These are phyloP conservation scores for Neoboletus brunneissimus DNA, from an alignment of 768 basidiomycete genomes.

Conservation along the genomic window DNA sequence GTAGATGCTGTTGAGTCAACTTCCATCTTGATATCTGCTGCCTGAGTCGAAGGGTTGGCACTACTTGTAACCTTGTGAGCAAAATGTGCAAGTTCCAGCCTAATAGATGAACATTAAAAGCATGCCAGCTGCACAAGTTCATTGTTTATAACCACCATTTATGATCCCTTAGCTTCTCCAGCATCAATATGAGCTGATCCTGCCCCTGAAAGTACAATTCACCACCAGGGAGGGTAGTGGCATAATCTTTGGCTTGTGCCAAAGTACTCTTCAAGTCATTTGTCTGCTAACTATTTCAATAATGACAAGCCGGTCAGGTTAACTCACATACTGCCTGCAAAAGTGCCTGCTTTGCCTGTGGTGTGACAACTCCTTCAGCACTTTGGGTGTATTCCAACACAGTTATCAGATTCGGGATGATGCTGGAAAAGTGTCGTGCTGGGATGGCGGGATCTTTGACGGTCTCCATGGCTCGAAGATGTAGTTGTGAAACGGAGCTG, in stretches of 20 bases:
- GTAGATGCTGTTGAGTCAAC: constrained; percentile 77
- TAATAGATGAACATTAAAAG: constrained; percentile 23
- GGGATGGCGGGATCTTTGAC: constrained; percentile 32
- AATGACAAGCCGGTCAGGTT: background rate
- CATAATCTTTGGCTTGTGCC: constrained; percentile 57
- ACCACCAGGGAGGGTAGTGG: constrained; percentile 62
- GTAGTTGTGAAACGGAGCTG: background rate
- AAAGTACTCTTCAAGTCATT: constrained; percentile 66
- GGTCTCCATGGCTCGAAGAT: constrained; percentile 6
- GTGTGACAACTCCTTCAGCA: constrained; percentile 50
- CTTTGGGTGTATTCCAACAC: constrained; percentile 61
- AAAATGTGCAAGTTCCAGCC: constrained; percentile 55
- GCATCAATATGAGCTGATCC: constrained; percentile 65
- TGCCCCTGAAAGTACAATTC: constrained; percentile 69
- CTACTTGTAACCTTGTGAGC: constrained; percentile 40
- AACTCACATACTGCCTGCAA: constrained; percentile 55
- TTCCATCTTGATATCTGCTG: constrained; percentile 50
- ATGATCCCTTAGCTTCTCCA: constrained; percentile 58
- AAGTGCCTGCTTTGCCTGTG: constrained; percentile 62
- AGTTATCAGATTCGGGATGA: constrained; percentile 57
- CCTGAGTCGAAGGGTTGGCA: constrained; percentile 24
- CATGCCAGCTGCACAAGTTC: background rate
- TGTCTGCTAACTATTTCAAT: constrained; percentile 44
- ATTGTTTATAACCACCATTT: constrained; percentile 35
- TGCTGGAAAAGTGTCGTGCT: constrained; percentile 49